These are phyloP conservation scores for Leishmania guyanensis DNA, from an alignment of 208 protist genomes.

Conservation along the genomic window DNA sequence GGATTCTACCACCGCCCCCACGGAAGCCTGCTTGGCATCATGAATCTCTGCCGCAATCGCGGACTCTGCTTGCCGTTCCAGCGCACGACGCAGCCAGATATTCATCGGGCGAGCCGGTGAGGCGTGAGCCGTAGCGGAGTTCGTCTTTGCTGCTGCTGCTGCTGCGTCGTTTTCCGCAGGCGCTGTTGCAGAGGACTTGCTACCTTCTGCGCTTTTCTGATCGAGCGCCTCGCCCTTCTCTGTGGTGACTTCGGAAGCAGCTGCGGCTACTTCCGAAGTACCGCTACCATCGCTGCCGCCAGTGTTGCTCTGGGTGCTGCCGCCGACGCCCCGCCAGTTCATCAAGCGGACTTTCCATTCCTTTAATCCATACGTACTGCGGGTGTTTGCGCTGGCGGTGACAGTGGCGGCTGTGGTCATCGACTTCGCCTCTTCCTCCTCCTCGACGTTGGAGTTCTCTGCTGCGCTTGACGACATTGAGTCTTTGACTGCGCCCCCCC, in stretches of 20 bases:
- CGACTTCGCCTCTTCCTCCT: neutral
- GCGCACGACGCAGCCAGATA: slow-evolving; percentile 35
- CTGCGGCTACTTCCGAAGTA: neutral
- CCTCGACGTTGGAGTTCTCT: neutral
- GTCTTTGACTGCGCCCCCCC: neutral
- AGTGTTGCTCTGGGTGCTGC: neutral
- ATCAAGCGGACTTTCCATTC: slow-evolving; percentile 20
- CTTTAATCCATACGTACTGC: slow-evolving; percentile 13
- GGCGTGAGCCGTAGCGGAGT: neutral
- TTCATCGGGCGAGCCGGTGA: slow-evolving; percentile 18
- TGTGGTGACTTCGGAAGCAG: neutral
- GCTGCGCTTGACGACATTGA: slow-evolving; percentile 2
- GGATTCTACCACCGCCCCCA: neutral
- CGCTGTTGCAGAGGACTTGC: neutral
- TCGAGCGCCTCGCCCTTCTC: neutral
- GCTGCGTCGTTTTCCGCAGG: neutral
- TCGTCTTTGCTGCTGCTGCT: neutral
- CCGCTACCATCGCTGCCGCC: neutral
- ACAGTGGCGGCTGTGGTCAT: neutral
- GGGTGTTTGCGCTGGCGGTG: neutral
- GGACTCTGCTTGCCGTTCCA: slow-evolving; percentile 33
- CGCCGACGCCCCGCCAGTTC: slow-evolving; percentile 9
- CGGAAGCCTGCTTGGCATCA: slow-evolving; percentile 24
- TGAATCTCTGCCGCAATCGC: slow-evolving; percentile 18
- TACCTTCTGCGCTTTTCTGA: neutral